Evolutionary conservation across 2,329 filamentous ascomycete species (phyloP), one percentile per base, ranked within the genome.

Genomic region (Colletotrichum chrysophilum): DNA sequence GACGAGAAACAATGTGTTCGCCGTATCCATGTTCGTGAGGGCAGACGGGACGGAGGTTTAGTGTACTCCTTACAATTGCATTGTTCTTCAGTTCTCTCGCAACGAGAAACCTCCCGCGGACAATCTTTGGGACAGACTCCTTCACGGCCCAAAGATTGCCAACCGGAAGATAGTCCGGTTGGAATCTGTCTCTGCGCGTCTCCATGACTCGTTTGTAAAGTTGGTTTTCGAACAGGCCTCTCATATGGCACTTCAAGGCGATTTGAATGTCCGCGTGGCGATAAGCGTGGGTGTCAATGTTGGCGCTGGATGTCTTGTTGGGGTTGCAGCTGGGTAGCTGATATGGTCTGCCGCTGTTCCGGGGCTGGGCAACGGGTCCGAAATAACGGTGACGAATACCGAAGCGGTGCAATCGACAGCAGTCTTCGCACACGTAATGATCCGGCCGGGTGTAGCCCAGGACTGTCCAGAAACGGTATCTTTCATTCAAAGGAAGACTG

Each of bases 291-390:
- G 43, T 0, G 6, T 52, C 43, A 12, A 52, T 52, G 0, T 52
- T 52, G 4, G 0, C 18, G 0, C n/a, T 3, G n/a, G 0, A 21
- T 52, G 0, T 21, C 43, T 13, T 52, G 43, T 7, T 7, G n/a
- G n/a, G 43, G 43, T 52, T 52, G 43, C 0, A 52, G n/a, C 0
- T 52, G n/a, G n/a, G 43, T 52, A 13, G 7, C 8, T 24, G 21
- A 24, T 24, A 24, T 24, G 21, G 21, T 43, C 0, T 43, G 9
- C 38, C 38, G 38, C 18, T n/a, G 18, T 43, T 10, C 38, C 0
- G 18, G 18, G 38, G 38, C 6, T n/a, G 18, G 38, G 0, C 0
- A 0, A n/a, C 38, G 9, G 18, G 0, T 43, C 38, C 38, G 18
- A 10, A 0, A 43, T 43, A 0, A 0, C 0, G 18, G 9, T n/a